These are phyloP conservation scores for Aphanomyces euteiches DNA, from an alignment of 352 stramenopile genomes.

Conservation along the genomic window DNA sequence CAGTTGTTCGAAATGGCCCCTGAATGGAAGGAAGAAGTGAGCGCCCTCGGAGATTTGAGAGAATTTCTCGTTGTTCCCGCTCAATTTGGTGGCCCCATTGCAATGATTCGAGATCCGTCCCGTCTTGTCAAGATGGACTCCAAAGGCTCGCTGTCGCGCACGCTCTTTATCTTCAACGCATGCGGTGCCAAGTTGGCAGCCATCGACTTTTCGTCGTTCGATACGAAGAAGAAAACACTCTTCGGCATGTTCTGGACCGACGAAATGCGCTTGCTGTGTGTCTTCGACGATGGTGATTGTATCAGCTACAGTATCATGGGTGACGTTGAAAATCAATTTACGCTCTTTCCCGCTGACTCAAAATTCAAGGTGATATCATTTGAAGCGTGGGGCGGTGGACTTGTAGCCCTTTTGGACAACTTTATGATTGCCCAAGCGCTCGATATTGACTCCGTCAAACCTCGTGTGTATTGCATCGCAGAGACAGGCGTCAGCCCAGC, in stretches of 20 bases:
- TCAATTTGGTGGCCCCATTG: conserved; percentile 66
- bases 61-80: conserved; percentile 58
- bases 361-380: conserved; percentile 77
- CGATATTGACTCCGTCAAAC: conserved; percentile 72
- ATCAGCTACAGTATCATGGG: conserved; percentile 65
- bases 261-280: conserved; percentile 71
- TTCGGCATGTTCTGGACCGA: conserved; percentile 78
- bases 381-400: conserved; percentile 65
- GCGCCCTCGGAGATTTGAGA: conserved; percentile 48
- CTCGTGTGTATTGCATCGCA: conserved; percentile 66
- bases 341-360: conserved; percentile 55
- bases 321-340: conserved; percentile 69
- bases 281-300: conserved; percentile 71
- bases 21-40: conserved; percentile 46
- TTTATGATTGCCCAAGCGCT: conserved; percentile 78
- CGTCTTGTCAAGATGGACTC: conserved; percentile 66
- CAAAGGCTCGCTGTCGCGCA: conserved; percentile 45
- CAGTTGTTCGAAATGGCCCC: conserved; percentile 56
- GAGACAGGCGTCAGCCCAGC: conserved; percentile 65
- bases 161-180: conserved; percentile 72
- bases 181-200: conserved; percentile 56
- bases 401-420: conserved; percentile 78
- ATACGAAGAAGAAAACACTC: conserved; percentile 68
- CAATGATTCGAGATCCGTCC: conserved; percentile 69
- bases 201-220: conserved; percentile 62